phyloP scores from a whole-genome alignment of 78 protist genomes.

The Polysphondylium violaceum region DNA sequence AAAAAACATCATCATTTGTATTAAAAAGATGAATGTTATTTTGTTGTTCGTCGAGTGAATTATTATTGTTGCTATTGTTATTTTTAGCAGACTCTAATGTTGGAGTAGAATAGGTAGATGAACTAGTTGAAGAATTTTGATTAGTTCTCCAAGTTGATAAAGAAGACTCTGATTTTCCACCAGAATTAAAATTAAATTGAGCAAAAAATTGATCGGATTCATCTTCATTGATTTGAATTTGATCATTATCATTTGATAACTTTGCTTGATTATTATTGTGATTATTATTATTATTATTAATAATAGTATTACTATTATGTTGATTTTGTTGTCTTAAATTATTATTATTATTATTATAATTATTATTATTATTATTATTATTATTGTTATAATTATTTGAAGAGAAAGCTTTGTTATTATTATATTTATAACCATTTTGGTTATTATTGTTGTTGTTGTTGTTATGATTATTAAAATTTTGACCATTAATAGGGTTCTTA shows the following conservation, averaged over 20 bases:
- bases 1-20: constrained; percentile 24
- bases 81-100: neutral
- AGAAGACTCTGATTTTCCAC: no score
- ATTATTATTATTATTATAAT: neutral
- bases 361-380: neutral
- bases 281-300: neutral
- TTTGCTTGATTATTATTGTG: neutral
- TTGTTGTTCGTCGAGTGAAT: no score
- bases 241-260: neutral
- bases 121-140: neutral
- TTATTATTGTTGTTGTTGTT: neutral
- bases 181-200: neutral
- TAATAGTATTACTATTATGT: neutral
- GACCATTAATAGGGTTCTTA: neutral
- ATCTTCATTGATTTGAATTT: neutral
- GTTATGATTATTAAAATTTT: neutral
- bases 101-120: neutral
- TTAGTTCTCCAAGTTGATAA: no score
- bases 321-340: neutral
- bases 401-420: neutral
- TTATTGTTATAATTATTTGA: neutral
- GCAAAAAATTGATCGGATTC: neutral
- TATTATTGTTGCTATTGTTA: neutral
- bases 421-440: neutral
- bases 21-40: no score